phyloP scores from a whole-genome alignment of 75 land plant species.

The Selaginella tamariscina region DNA sequence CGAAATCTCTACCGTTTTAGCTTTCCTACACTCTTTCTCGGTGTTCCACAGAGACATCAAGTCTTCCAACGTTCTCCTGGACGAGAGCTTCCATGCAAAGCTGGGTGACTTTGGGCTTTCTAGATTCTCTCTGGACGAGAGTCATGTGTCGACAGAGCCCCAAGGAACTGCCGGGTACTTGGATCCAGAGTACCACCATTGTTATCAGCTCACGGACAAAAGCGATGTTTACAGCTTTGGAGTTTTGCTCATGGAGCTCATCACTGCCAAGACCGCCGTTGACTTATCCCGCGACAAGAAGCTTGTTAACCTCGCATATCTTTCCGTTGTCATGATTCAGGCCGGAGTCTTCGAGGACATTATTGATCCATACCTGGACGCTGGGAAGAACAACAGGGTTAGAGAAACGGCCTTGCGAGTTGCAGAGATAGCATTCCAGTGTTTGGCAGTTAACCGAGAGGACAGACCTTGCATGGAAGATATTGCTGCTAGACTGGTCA shows the following conservation, averaged over 20 bases:
- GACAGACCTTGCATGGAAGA: conserved; percentile 60
- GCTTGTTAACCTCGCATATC: conserved; percentile 46
- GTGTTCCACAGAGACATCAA: conserved; percentile 81
- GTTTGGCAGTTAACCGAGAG: conserved; percentile 59
- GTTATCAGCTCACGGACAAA: conserved; percentile 60
- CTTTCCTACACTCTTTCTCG: conserved; percentile 62
- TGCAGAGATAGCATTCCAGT: conserved; percentile 73
- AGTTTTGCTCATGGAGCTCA: conserved; percentile 80
- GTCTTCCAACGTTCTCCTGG: conserved; percentile 70
- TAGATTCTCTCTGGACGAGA: conserved; percentile 28
- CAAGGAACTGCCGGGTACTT: conserved; percentile 92
- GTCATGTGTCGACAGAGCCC: conserved; percentile 76
- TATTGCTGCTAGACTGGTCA: conserved; percentile 25
- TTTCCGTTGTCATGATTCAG: conserved; percentile 49
- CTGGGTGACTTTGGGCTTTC: conserved; percentile 86
- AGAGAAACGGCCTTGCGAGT: conserved; percentile 34
- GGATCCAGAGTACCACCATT: conserved; percentile 73
- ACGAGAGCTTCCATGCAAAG: conserved; percentile 45
- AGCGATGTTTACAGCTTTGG: conserved; percentile 93
- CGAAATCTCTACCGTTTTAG: conserved; percentile 52
- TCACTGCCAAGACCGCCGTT: conserved; percentile 60
- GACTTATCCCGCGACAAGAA: conserved; percentile 43
- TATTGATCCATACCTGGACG: conserved; percentile 38
- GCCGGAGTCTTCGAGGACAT: conserved; percentile 37
- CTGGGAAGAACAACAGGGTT: conserved; percentile 34